phyloP scores from a whole-genome alignment of 257 asterid genomes.

The Jasminum sambac region DNA sequence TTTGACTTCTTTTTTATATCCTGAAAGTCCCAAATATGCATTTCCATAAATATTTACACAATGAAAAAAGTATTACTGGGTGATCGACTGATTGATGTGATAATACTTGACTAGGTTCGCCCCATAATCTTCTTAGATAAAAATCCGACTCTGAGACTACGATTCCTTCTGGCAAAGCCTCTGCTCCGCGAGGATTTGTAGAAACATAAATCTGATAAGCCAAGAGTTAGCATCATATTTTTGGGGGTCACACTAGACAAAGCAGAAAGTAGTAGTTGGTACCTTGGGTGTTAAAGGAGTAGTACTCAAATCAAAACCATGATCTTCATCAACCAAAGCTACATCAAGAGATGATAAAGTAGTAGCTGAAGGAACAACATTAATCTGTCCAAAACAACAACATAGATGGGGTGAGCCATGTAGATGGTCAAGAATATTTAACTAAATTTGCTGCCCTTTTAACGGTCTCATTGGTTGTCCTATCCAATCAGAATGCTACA shows the following conservation, averaged over 20 bases:
- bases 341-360: constrained; percentile 42
- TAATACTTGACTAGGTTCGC: constrained; percentile 23
- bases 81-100: too few relatives aligned
- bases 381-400: constrained; percentile 35
- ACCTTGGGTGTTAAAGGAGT: constrained; percentile 49
- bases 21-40: constrained; percentile 23
- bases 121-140: constrained; percentile 21
- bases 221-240: not conserved
- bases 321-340: constrained; percentile 30
- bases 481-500: too few relatives aligned
- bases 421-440: not conserved
- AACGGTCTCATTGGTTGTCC: too few relatives aligned
- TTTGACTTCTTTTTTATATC: constrained; percentile 49
- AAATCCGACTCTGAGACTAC: constrained; percentile 24
- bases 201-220: constrained; percentile 38
- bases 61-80: too few relatives aligned
- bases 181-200: constrained; percentile 50
- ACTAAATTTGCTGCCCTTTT: too few relatives aligned
- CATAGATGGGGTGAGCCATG: not conserved
- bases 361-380: constrained; percentile 42
- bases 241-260: not conserved
- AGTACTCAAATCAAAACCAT: constrained; percentile 42
- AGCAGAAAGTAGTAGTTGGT: constrained; percentile 13
- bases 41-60: not conserved
- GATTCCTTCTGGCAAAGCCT: constrained; percentile 33